Evolutionary conservation across 768 basidiomycete species (phyloP), one percentile per base, ranked within the genome.

Genomic region (button mushroom (Agaricus bisporus)): DNA sequence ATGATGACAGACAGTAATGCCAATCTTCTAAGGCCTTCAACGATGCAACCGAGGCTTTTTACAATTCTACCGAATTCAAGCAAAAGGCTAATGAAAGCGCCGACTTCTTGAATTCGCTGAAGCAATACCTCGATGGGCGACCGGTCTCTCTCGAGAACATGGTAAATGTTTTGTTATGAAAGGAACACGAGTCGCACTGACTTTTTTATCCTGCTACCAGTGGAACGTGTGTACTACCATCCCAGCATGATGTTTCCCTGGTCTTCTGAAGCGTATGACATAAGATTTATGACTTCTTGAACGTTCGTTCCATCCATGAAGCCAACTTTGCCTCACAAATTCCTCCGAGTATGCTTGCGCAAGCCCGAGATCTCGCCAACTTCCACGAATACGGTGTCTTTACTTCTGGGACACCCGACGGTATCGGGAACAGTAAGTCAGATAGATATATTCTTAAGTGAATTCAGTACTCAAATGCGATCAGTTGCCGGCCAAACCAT

Each of bases 371-470:
- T 42, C 73, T 90, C 6, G 87, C 86, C 2, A 80, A 86, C 67
- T 90, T 75, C 72, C 86, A 88, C 62, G 85, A 89, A 68, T 80
- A 84, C 64, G 77, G 75, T 44, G 75, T 88, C 14, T 90, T 88
- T 68, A 80, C 73, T 4, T 77, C 75, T 47, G 62, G 70, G 0
- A 61, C 71, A n/a, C 64, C 74, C 2, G 64, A 66, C 18, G 82
- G 84, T n/a, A 81, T 89, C 49, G 80, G 84, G 37, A 87, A 87
- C 62, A 82, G 84, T 85, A 49, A 54, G 65, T 64, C 11, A 1
- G 9, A 15, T 12, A 26, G 25, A 20, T 15, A 8, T n/a, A 28
- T 15, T 22, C 22, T 22, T 22, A 22, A 22, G 36, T n/a, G 32
- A 41, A 15, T 20, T 51, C 10, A 22, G 20, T 22, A 52, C 44